Evolutionary conservation across 2,329 filamentous ascomycete species (phyloP), one percentile per base, ranked within the genome.

Genomic region (Blastomyces parvus): DNA sequence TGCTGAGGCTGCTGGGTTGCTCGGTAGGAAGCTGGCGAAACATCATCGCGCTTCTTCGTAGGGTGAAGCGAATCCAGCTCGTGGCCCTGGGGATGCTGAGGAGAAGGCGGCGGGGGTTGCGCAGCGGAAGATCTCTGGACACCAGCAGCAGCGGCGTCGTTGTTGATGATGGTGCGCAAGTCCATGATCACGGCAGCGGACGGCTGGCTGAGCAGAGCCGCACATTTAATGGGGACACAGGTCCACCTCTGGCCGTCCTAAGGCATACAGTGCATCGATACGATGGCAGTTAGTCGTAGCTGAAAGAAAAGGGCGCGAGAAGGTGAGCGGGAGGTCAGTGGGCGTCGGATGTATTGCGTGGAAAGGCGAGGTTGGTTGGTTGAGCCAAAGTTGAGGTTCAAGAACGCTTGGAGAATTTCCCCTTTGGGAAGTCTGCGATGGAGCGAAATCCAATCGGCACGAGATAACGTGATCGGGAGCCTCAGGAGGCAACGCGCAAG

Each of bases 121-220:
- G 61, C 56, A 65, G 66, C 17, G 72, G 67, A 22, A 52, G 72
- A 67, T 63, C 68, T 68, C 63, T 68, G 66, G 63, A 70, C 72
- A 63, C 74, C 67, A 62, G 70, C 70, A 66, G 70, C 71, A 59
- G 70, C 71, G 65, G 70, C 71, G 69, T 79, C 77, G 67, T 62
- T 77, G 70, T 82, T 82, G 75, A 82, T 80, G 69, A 82, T 82
- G 62, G 78, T 80, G 71, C 79, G 77, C 71, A 82, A 76, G 73
- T 82, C 80, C 80, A 82, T 82, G 70, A 71, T 73, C 64, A 59
- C 65, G 22, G 14, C 38, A n/a, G 33, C 46, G 36, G 46, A 61
- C 59, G n/a, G 58, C 27, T 46, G 52, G 14, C 52, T 36, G 27
- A 55, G n/a, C 52, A 36, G 7, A 48, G 59, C 27, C 42, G 22